Conservation (phyloP, 345 rosid genomes). For the Clausena lansium region DNA sequence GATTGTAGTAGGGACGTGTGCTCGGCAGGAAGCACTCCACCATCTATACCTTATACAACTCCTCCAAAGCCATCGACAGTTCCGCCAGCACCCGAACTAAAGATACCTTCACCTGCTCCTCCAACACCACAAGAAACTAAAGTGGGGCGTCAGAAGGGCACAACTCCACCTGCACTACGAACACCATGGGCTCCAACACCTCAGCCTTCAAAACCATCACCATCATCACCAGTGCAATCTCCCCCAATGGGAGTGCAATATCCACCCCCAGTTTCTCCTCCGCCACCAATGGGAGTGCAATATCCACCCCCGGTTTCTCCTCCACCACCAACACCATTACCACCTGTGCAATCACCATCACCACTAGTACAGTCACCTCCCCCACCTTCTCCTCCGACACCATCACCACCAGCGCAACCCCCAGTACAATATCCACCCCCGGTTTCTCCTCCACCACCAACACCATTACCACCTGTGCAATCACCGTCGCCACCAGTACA, state of each 20-base stretch:
- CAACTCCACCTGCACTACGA: too few species aligned
- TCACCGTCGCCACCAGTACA: background rate
- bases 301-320: background rate
- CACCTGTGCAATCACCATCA: background rate
- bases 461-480: too few species aligned
- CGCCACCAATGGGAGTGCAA: background rate
- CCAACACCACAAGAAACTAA: too few species aligned
- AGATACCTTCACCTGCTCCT: background rate
- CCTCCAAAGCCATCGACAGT: background rate
- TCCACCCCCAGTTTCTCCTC: background rate
- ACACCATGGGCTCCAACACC: too few species aligned
- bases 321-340: background rate
- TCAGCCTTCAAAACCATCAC: background rate
- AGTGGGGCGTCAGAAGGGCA: too few species aligned
- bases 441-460: too few species aligned
- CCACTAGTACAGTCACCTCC: too few species aligned
- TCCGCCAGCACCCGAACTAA: background rate
- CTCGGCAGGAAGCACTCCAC: constrained; percentile 20
- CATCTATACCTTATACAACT: background rate
- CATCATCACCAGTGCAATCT: background rate
- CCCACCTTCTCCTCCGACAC: too few species aligned
- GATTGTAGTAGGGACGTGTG: constrained; percentile 70
- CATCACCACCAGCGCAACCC: too few species aligned
- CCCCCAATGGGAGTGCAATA: background rate
- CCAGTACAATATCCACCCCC: too few species aligned